These are phyloP conservation scores for Tricholoma sp. DNA, from an alignment of 768 basidiomycete genomes.

Conservation along the genomic window DNA sequence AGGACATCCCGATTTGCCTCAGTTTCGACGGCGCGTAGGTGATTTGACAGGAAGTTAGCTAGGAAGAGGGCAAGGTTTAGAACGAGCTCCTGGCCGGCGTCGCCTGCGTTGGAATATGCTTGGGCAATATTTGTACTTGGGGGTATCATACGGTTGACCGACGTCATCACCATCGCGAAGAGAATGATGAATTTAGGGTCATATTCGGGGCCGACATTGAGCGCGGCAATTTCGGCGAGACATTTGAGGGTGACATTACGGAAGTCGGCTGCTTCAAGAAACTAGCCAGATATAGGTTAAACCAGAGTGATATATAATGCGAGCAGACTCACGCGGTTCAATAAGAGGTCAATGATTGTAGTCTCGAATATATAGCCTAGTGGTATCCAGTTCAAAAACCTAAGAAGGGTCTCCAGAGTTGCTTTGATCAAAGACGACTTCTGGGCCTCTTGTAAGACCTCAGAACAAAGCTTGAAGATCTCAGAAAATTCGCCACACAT, in stretches of 20 bases:
- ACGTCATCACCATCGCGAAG: constrained; percentile 98
- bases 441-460: constrained; percentile 95
- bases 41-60: constrained; percentile 90
- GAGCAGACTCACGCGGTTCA: constrained; percentile 69
- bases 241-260: constrained; percentile 96
- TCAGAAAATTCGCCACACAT: constrained; percentile 98
- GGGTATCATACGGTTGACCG: constrained; percentile 94
- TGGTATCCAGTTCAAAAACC: constrained; percentile 99
- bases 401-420: constrained; percentile 89
- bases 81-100: constrained; percentile 94
- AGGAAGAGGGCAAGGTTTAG: constrained; percentile 98
- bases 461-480: constrained; percentile 95
- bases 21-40: constrained; percentile 91
- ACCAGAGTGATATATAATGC: constrained; percentile 6
- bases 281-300: constrained; percentile 44
- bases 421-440: constrained; percentile 92
- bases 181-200: constrained; percentile 97
- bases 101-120: constrained; percentile 84
- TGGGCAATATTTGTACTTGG: constrained; percentile 92
- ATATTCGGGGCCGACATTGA: constrained; percentile 94
- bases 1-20: constrained; percentile 87
- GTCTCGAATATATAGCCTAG: constrained; percentile 99
- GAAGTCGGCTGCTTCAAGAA: constrained; percentile 95
- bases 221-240: constrained; percentile 90
- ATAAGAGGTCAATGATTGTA: constrained; percentile 88